These are phyloP conservation scores for Didymosphaeria variabile DNA, from an alignment of 2,329 filamentous ascomycete species.

Conservation along the genomic window DNA sequence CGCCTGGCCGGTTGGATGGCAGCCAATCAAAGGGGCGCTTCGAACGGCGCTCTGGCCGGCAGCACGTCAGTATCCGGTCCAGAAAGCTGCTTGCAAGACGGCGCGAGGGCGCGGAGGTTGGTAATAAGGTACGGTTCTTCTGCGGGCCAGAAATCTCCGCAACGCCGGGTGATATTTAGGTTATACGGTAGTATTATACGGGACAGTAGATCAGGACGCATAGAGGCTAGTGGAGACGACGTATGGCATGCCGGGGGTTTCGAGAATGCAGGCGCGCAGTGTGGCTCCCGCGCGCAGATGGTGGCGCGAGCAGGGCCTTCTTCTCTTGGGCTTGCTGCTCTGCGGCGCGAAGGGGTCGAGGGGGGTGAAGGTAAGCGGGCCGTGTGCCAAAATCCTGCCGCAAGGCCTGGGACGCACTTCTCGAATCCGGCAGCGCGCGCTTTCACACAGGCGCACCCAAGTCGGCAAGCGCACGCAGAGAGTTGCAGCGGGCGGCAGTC, in stretches of 20 bases:
- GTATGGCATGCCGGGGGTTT: constrained; percentile 43
- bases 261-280: constrained; percentile 37
- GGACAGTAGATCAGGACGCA: constrained; percentile 49
- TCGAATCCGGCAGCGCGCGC: constrained; percentile 6
- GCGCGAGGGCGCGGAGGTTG: constrained; percentile 30
- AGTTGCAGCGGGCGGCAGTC: constrained; percentile 45
- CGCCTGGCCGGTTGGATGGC: constrained; percentile 36
- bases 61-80: constrained; percentile 20
- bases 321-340: constrained; percentile 12
- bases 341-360: constrained; percentile 36
- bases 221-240: constrained; percentile 46
- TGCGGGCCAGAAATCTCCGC: constrained; percentile 47
- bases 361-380: constrained; percentile 29
- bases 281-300: constrained; percentile 49
- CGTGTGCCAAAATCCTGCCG: constrained; percentile 20
- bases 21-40: constrained; percentile 37
- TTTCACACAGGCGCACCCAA: constrained; percentile 34
- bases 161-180: constrained; percentile 42
- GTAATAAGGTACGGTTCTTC: constrained; percentile 35
- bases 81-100: constrained; percentile 26
- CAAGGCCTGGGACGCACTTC: constrained; percentile 14
- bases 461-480: constrained; percentile 31
- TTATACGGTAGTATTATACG: constrained; percentile 43
- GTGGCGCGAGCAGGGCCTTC: constrained; percentile 30
- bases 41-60: constrained; percentile 30